Base-by-base conservation (phyloP, 106 monocot genomes). In the Dioscorea alata region DNA sequence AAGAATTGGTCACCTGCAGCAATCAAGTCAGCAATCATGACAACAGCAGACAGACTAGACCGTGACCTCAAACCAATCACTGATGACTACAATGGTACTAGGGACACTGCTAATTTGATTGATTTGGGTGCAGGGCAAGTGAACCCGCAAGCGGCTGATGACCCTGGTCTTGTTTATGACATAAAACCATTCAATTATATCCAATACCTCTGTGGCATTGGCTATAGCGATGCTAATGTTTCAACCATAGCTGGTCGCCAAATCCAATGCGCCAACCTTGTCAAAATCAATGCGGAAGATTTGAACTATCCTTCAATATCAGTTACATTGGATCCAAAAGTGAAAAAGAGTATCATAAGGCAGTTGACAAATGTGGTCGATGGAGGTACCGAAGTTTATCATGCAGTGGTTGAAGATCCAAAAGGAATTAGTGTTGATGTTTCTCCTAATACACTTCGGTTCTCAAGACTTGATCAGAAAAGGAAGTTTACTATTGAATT, bases 91-190 rank as follows among this genome's bases (percentile, higher is more conserved):
- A 54, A 3, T 54, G 54, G 48, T 1, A 12, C 12, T 2, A 42
- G 42, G 6, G n/a, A 48, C 20, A 48, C 21, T 8, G 65, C 65
- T 2, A 48, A 20, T 22, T 8, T 79, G 21, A 75, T 84, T 33
- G 75, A 59, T 0, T 62, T 31, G 18, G 83, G 83, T 2, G 70
- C 83, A 13, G 84, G 84, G 1, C 80, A 80, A 24, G 69, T 85
- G 13, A 19, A 85, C 25, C 67, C 75, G 8, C 12, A 5, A 28
- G 57, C 18, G 59, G 83, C 83, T 4, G 49, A 23, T 1, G 23
- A 78, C 13, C 75, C 79, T 3, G 66, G 83, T 0, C 70, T 79
- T 0, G 62, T 83, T 5, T 83, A 83, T 31, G 74, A 83, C 70
- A 32, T 68, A 66, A 2, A 17, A 15, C 54, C 83, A 0, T n/a